Conservation (phyloP, 495 filamentous ascomycete species). For the Penicillium pancosmium region DNA sequence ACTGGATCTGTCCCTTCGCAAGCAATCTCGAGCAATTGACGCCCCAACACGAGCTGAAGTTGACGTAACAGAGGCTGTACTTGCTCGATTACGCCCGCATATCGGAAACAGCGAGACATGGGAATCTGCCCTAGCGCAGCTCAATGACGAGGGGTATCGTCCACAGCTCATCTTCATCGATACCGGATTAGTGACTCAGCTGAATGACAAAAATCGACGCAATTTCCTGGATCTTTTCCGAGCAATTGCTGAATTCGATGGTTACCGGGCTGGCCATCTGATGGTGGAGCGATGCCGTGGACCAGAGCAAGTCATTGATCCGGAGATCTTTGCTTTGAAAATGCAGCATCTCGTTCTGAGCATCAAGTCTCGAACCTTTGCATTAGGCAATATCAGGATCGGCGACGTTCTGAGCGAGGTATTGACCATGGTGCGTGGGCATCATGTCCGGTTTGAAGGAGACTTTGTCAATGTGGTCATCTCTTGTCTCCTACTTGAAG, state of each 20-base stretch:
- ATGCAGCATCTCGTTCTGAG: slow-evolving; percentile 95
- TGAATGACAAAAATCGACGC: slow-evolving; percentile 79
- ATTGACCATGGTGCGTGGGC: slow-evolving; percentile 84
- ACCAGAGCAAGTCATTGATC: slow-evolving; percentile 82
- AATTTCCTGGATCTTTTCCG: slow-evolving; percentile 98
- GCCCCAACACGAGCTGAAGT: slow-evolving; percentile 52
- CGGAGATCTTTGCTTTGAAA: slow-evolving; percentile 87
- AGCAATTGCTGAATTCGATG: slow-evolving; percentile 94
- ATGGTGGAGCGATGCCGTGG: slow-evolving; percentile 96
- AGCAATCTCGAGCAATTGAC: slow-evolving; percentile 53
- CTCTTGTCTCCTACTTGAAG: slow-evolving; percentile 89
- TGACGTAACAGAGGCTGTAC: slow-evolving; percentile 87
- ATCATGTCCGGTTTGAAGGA: slow-evolving; percentile 94
- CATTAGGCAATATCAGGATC: slow-evolving; percentile 93
- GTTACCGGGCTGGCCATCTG: slow-evolving; percentile 89
- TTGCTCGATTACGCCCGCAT: slow-evolving; percentile 75
- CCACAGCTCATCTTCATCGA: slow-evolving; percentile 98
- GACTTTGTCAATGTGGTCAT: slow-evolving; percentile 99
- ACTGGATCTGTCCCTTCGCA: slow-evolving; percentile 62
- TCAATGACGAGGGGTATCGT: slow-evolving; percentile 89
- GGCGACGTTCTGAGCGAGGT: slow-evolving; percentile 93
- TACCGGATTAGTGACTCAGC: slow-evolving; percentile 91
- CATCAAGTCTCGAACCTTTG: slow-evolving; percentile 88
- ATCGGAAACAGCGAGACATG: slow-evolving; percentile 66
- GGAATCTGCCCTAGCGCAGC: slow-evolving; percentile 68